Conservation (phyloP, 169 alveolate genomes). For the Nephromyces sp. region DNA sequence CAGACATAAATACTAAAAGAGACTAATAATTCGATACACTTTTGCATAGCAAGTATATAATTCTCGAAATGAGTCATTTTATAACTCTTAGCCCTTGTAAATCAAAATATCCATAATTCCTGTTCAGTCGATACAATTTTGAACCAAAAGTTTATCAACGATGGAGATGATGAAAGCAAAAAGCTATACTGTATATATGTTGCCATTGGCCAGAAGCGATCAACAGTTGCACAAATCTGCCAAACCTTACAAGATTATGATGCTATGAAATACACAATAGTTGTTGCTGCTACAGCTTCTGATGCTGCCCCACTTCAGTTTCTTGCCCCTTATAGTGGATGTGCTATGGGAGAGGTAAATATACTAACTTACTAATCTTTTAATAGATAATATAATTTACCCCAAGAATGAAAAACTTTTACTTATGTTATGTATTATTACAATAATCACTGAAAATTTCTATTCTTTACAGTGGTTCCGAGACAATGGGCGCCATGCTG, state of each 20-base stretch:
- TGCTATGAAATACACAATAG: conserved; percentile 81
- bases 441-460: background rate
- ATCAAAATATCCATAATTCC: background rate
- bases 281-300: conserved; percentile 98
- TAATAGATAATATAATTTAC: background rate
- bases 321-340: conserved; percentile 94
- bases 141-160: conserved; percentile 76
- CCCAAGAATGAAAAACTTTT: background rate
- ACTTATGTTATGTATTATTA: background rate
- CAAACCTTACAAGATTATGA: conserved; percentile 63
- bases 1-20: background rate
- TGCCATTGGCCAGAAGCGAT: conserved; percentile 94
- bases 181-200: conserved; percentile 92
- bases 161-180: conserved; percentile 65
- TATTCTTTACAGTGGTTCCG: conserved; percentile 70
- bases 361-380: background rate
- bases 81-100: background rate
- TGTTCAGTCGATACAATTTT: conserved; percentile 79
- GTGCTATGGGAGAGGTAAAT: conserved; percentile 90
- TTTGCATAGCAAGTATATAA: background rate
- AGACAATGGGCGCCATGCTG: conserved; percentile 89
- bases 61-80: background rate
- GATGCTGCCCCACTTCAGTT: conserved; percentile 97
- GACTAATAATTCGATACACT: background rate
- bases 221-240: conserved; percentile 84